Conservation (phyloP, 768 basidiomycete genomes). For the Tylopilus rubrobrunneus region DNA sequence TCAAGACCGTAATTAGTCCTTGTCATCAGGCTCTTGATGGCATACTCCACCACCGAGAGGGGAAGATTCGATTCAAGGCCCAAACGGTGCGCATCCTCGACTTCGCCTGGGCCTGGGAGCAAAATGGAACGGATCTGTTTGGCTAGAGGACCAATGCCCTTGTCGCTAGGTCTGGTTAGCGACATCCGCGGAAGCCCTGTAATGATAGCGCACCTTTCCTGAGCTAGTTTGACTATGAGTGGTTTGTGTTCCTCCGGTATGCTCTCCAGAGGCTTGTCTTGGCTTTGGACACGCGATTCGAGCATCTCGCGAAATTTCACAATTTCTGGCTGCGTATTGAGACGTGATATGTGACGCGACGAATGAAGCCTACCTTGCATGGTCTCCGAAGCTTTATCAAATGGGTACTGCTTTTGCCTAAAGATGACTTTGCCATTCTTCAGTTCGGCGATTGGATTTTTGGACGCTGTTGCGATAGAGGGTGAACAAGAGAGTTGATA, state of each 20-base stretch:
- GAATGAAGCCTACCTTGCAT: conserved; percentile 57
- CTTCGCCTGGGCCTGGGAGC: conserved; percentile 64
- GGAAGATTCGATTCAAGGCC: conserved; percentile 40
- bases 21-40: conserved; percentile 57
- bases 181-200: neutral
- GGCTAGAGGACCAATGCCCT: conserved; percentile 54
- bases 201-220: conserved; percentile 65
- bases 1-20: conserved; percentile 84
- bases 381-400: conserved; percentile 79
- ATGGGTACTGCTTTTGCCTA: conserved; percentile 68
- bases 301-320: conserved; percentile 75
- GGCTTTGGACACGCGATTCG: conserved; percentile 45
- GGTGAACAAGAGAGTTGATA: neutral
- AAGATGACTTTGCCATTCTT: conserved; percentile 75
- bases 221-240: conserved; percentile 75
- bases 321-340: conserved; percentile 47
- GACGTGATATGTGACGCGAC: neutral
- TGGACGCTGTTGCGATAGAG: conserved; percentile 34
- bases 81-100: conserved; percentile 35
- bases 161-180: conserved; percentile 53
- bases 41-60: conserved; percentile 51
- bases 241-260: conserved; percentile 71
- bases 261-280: conserved; percentile 46
- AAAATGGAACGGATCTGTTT: conserved; percentile 71
- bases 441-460: conserved; percentile 51